Conservation (phyloP, 73 alveolate genomes). For the Paramecium sexaurelia region DNA sequence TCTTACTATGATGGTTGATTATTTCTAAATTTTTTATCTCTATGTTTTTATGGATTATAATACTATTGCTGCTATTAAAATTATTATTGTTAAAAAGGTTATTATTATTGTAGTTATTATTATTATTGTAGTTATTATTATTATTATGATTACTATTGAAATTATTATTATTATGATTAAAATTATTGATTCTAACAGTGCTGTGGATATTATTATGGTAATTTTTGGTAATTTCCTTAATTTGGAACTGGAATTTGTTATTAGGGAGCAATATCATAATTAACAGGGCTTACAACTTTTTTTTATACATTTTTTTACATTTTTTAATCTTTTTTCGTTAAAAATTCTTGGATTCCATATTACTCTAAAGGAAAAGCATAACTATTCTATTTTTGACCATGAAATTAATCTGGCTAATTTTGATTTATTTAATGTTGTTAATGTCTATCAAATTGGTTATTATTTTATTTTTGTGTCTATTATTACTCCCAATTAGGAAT, state of each 20-base stretch:
- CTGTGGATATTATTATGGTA: not conserved
- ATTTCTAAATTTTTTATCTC: not conserved
- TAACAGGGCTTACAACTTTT: not conserved
- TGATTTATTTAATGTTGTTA: not conserved
- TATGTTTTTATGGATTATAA: not conserved
- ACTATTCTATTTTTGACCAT: not conserved
- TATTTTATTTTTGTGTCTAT: not conserved
- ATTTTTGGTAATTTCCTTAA: not conserved
- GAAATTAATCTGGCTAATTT: not conserved
- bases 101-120: not conserved
- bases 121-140: not conserved
- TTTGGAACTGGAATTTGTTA: not conserved
- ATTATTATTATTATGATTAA: not conserved
- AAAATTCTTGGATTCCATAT: not conserved
- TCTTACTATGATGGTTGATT: not conserved
- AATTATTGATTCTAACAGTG: not conserved
- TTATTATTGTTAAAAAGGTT: not conserved
- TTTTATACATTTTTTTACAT: not conserved
- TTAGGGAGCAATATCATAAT: not conserved
- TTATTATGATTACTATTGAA: too few relatives aligned
- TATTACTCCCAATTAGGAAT: not conserved
- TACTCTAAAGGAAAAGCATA: not conserved
- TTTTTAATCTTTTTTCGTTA: not conserved
- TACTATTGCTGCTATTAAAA: not conserved
- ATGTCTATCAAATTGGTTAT: not conserved